These are phyloP conservation scores for Apiospora koreana DNA, from an alignment of 2,329 filamentous ascomycete genomes.

Conservation along the genomic window DNA sequence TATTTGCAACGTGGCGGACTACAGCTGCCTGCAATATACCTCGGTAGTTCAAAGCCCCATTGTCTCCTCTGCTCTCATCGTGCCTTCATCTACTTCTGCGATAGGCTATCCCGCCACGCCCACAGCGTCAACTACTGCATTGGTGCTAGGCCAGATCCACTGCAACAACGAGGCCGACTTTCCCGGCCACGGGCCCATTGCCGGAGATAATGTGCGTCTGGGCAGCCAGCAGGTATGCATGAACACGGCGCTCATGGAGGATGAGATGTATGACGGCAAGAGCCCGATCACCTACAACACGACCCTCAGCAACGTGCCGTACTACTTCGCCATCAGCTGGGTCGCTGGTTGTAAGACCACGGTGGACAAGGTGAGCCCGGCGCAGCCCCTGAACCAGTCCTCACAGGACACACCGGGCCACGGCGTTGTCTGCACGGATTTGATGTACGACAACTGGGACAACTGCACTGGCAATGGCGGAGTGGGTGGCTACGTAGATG, in stretches of 20 bases:
- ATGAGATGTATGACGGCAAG: neutral
- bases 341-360: neutral
- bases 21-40: neutral
- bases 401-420: neutral
- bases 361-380: neutral
- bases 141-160: neutral
- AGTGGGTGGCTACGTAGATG: neutral
- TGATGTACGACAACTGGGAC: neutral
- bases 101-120: neutral
- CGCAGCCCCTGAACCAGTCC: neutral
- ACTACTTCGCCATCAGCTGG: conserved; percentile 6
- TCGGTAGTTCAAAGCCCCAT: neutral
- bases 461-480: neutral
- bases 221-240: conserved; percentile 4
- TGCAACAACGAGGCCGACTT: neutral
- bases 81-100: neutral
- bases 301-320: neutral
- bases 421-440: neutral
- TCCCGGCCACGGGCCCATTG: neutral
- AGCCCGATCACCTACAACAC: neutral
- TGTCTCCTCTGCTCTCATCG: neutral
- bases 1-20: neutral
- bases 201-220: neutral
- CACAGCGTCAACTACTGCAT: neutral
- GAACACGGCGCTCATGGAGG: neutral